Percentiles rank a stretch among this genome's conserved stretches.
Conservation (phyloP, 139 green algal species). For the Yamagishiella unicocca region DNA sequence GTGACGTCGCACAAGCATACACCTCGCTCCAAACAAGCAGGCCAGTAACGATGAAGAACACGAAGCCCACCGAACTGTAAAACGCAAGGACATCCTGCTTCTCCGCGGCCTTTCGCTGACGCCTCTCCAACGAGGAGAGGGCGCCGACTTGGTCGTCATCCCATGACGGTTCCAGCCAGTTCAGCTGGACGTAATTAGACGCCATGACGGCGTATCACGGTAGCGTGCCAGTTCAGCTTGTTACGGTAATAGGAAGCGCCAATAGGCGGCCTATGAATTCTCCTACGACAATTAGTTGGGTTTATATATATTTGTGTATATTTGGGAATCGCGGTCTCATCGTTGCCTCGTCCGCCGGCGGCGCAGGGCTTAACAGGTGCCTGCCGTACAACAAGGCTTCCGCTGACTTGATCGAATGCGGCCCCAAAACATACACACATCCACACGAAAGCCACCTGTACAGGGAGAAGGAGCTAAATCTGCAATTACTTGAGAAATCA, state of each 20-base stretch:
- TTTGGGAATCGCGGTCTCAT: no score
- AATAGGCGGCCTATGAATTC: not conserved
- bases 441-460: no score
- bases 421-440: no score
- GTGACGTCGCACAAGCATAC: not conserved
- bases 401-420: no score
- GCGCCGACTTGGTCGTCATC: not conserved
- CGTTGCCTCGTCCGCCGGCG: no score
- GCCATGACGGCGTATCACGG: slow-evolving; percentile 28
- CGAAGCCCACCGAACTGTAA: slow-evolving; percentile 14
- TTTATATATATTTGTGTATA: no score
- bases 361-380: no score
- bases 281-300: no score
- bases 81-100: not conserved
- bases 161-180: slow-evolving; percentile 21
- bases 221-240: not conserved
- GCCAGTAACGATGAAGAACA: slow-evolving; percentile 4
- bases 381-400: no score
- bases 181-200: slow-evolving; percentile 6
- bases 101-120: slow-evolving; percentile 6
- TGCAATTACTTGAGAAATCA: no score
- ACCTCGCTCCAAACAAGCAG: slow-evolving; percentile 22
- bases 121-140: slow-evolving; percentile 7
- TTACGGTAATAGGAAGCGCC: not conserved
- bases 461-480: no score